phyloP scores from a whole-genome alignment of 345 rosid genomes.

The Eucalyptus marginata region DNA sequence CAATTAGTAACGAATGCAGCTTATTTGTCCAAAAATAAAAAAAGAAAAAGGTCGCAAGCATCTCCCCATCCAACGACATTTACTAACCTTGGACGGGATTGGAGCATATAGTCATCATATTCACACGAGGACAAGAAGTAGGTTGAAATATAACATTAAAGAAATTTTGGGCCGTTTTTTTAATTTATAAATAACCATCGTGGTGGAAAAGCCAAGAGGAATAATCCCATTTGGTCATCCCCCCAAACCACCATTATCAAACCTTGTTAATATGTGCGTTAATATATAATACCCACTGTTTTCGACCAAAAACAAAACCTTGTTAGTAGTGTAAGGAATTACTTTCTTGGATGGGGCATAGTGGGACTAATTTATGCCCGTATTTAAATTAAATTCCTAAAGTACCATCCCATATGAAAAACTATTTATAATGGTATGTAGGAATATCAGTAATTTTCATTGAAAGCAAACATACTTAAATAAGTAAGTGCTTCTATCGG shows the following conservation, averaged over 20 bases:
- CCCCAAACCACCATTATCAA: background rate
- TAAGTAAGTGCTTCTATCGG: background rate
- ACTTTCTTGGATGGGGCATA: background rate
- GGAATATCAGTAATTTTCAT: background rate
- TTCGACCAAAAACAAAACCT: background rate
- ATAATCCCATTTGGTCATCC: background rate
- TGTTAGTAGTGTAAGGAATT: background rate
- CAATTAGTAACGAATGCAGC: too few species aligned
- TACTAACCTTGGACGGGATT: background rate
- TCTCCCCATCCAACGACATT: background rate
- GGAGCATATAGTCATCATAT: background rate
- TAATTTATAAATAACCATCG: background rate
- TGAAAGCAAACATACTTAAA: background rate
- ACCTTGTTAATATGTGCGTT: background rate
- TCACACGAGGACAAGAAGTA: background rate
- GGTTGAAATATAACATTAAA: background rate
- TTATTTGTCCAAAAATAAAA: too few species aligned
- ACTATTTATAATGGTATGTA: background rate
- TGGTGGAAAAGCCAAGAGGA: background rate
- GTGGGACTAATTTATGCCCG: background rate
- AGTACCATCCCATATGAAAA: background rate
- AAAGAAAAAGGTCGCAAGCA: too few species aligned
- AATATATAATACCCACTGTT: too few species aligned
- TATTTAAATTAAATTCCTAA: background rate
- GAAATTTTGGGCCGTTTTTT: background rate